Evolutionary conservation across 345 rosid species (phyloP).

Genomic region (Lumnitzera racemosa): DNA sequence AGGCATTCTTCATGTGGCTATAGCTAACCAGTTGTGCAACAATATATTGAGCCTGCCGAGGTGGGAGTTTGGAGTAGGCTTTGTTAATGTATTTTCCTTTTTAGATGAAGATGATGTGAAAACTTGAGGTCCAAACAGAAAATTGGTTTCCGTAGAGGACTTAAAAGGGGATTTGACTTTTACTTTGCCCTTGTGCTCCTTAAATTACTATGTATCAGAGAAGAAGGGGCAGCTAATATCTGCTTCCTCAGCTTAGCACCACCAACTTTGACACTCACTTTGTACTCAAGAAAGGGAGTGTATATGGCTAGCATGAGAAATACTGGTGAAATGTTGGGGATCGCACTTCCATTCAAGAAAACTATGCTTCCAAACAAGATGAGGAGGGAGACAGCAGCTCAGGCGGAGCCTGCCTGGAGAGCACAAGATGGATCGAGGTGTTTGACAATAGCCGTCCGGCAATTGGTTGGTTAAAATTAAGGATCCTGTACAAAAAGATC

Average conservation of each 20-base stretch:
- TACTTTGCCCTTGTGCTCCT: no score
- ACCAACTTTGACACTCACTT: not conserved
- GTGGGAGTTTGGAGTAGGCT: no score
- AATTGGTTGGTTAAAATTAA: slow-evolving; percentile 60
- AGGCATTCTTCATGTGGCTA: no score
- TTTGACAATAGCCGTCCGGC: slow-evolving; percentile 49
- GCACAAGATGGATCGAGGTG: slow-evolving; percentile 47
- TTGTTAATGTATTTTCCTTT: no score
- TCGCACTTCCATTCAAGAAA: slow-evolving; percentile 14
- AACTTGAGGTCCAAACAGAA: no score
- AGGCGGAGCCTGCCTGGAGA: slow-evolving; percentile 25
- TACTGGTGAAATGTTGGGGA: slow-evolving; percentile 19
- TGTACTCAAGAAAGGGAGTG: not conserved
- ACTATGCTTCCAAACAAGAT: slow-evolving; percentile 41
- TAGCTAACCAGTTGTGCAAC: no score
- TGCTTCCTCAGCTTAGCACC: not conserved
- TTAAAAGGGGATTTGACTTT: no score
- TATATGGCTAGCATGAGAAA: slow-evolving; percentile 50
- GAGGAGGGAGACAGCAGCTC: slow-evolving; percentile 33
- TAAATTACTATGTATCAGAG: no score
- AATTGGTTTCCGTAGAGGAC: no score
- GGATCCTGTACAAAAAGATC: slow-evolving; percentile 47
- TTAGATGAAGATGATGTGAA: no score
- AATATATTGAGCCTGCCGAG: no score
- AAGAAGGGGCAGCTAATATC: no score